phyloP scores from a whole-genome alignment of 805 yeast genomes.

The Candida sakaeoensis region DNA sequence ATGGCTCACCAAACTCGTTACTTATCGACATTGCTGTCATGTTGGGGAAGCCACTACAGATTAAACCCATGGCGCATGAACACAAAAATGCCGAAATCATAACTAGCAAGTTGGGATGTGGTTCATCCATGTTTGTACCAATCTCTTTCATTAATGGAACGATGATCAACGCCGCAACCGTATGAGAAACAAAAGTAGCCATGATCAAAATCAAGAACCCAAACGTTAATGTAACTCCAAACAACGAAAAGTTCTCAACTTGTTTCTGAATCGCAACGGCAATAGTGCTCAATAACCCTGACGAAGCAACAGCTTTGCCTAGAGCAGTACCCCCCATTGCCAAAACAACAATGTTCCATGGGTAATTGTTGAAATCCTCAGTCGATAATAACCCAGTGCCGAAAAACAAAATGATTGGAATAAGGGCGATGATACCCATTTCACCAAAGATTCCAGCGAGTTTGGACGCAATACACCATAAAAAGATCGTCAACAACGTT shows the following conservation, averaged over 20 bases:
- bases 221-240: conserved; percentile 70
- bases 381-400: conserved; percentile 85
- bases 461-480: conserved; percentile 88
- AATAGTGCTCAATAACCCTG: conserved; percentile 78
- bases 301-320: conserved; percentile 91
- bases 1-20: conserved; percentile 88
- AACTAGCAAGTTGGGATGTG: conserved; percentile 82
- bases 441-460: conserved; percentile 78
- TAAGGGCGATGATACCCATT: conserved; percentile 92
- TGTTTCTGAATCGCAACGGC: conserved; percentile 64
- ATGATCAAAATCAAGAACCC: conserved; percentile 77
- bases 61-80: conserved; percentile 96
- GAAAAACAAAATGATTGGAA: conserved; percentile 87
- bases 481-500: conserved; percentile 64
- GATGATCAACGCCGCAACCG: conserved; percentile 92
- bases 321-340: conserved; percentile 98
- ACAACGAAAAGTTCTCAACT: conserved; percentile 67
- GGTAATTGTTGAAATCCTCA: conserved; percentile 91
- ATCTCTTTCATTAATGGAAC: conserved; percentile 88
- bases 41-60: conserved; percentile 93
- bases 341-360: conserved; percentile 92
- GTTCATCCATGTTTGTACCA: conserved; percentile 69
- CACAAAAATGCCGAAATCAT: conserved; percentile 66
- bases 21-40: conserved; percentile 95
- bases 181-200: conserved; percentile 95